These are phyloP conservation scores for Aureoboletus auriporus DNA, from an alignment of 768 basidiomycete species.

Conservation along the genomic window DNA sequence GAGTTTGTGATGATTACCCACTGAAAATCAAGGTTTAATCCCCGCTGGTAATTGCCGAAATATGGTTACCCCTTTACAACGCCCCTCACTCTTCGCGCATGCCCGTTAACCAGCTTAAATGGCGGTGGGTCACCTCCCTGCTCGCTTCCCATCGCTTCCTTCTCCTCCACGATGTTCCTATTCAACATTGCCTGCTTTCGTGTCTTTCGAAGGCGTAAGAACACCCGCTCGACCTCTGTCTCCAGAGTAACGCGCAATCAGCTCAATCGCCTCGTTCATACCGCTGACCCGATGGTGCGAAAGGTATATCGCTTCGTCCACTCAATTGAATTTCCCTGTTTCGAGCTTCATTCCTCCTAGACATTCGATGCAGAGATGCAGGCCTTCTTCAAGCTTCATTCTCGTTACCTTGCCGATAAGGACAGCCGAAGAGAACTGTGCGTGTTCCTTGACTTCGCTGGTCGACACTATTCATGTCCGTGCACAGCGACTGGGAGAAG, in stretches of 20 bases:
- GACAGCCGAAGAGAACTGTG: conserved; percentile 87
- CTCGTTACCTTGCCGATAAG: conserved; percentile 86
- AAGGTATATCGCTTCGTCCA: conserved; percentile 42
- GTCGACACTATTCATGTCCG: conserved; percentile 3
- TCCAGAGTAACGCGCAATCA: conserved; percentile 64
- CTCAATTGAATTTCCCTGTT: conserved; percentile 16
- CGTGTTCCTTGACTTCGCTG: conserved; percentile 26
- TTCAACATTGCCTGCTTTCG: conserved; percentile 31
- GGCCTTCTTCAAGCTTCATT: conserved; percentile 94
- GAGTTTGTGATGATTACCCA: conserved; percentile 51
- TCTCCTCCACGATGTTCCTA: conserved; percentile 17
- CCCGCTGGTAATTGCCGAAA: conserved; percentile 24
- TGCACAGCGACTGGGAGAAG: conserved; percentile 77
- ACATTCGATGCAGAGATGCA: conserved; percentile 92
- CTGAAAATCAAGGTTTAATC: conserved; percentile 37
- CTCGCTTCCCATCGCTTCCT: conserved; percentile 26
- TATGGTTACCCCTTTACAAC: conserved; percentile 5
- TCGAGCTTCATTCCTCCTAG: conserved; percentile 17
- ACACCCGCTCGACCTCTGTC: conserved; percentile 29
- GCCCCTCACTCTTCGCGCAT: conserved; percentile 20
- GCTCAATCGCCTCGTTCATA: conserved; percentile 60
- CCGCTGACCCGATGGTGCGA: conserved; percentile 49
- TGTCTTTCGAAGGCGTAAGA: conserved; percentile 43
- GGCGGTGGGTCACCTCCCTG: conserved; percentile 10
- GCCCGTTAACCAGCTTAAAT: conserved; percentile 18